phyloP scores from a whole-genome alignment of 164 flowering plant species.

The Dillenia turbinata region DNA sequence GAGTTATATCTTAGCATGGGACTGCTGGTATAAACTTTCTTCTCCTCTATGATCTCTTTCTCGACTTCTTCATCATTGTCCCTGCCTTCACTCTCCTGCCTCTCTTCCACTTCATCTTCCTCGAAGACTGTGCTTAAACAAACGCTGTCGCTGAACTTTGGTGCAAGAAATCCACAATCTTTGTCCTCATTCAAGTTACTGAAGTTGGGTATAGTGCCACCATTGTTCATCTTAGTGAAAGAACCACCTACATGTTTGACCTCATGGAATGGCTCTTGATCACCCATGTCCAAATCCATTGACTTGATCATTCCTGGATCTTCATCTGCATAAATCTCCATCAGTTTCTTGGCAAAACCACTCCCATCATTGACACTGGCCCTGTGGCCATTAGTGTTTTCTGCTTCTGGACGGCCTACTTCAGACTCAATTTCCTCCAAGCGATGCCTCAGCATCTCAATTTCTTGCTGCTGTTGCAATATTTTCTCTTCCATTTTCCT shows the following conservation, averaged over 20 bases:
- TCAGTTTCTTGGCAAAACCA: conserved; percentile 53
- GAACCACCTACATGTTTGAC: conserved; percentile 25
- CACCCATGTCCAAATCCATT: conserved; percentile 82
- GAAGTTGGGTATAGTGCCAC: neutral
- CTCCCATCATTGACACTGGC: conserved; percentile 33
- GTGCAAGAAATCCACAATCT: conserved; percentile 17
- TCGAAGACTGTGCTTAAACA: conserved; percentile 85
- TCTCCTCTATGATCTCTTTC: conserved; percentile 76
- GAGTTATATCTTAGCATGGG: neutral
- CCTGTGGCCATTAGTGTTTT: conserved; percentile 10
- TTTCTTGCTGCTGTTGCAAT: conserved; percentile 73
- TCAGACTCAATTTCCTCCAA: conserved; percentile 77
- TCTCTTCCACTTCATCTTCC: conserved; percentile 54
- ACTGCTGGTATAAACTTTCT: conserved; percentile 24
- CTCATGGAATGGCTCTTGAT: conserved; percentile 39
- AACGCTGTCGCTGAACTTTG: conserved; percentile 35
- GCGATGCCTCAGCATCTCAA: conserved; percentile 64
- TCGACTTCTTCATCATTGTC: conserved; percentile 72
- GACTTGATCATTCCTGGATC: conserved; percentile 89
- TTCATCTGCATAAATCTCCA: conserved; percentile 51
- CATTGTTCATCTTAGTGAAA: conserved; percentile 6
- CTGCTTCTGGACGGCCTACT: conserved; percentile 34
- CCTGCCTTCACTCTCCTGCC: conserved; percentile 36
- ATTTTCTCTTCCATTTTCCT: conserved; percentile 85
- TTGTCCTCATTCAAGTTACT: conserved; percentile 13